These are phyloP conservation scores for Anethum foeniculum DNA, from an alignment of 140 eudicot genomes.

Conservation along the genomic window DNA sequence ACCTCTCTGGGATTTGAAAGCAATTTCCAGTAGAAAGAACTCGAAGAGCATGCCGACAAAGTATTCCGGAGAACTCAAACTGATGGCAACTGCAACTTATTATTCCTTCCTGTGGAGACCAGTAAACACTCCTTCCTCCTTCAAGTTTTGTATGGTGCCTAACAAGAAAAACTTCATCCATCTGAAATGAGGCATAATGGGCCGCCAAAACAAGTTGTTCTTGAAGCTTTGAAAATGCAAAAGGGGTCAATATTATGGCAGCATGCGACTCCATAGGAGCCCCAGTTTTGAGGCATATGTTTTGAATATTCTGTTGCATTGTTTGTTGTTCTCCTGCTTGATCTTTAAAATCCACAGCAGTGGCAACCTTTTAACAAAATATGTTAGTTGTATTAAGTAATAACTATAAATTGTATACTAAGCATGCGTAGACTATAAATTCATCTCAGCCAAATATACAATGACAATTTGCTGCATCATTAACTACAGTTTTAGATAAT, in stretches of 20 bases:
- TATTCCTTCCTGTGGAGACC: conserved; percentile 87
- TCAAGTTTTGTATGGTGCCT: conserved; percentile 87
- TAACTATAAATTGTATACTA: not conserved
- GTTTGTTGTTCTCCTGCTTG: conserved; percentile 98
- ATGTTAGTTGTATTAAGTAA: conserved; percentile 10
- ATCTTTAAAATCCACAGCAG: conserved; percentile 85
- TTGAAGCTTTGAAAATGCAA: conserved; percentile 91
- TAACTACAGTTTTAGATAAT: not conserved
- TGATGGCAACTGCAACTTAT: conserved; percentile 88
- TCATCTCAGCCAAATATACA: not conserved
- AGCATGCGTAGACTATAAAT: not conserved
- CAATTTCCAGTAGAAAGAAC: conserved; percentile 90
- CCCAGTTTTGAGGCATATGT: conserved; percentile 87
- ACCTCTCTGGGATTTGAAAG: conserved; percentile 93
- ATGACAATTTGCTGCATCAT: not conserved
- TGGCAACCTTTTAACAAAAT: conserved; percentile 56
- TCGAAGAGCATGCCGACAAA: conserved; percentile 89
- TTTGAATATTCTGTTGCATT: conserved; percentile 97
- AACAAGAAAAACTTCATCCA: conserved; percentile 76
- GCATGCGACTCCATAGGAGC: conserved; percentile 99
- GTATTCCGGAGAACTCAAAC: conserved; percentile 92
- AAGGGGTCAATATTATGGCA: conserved; percentile 78
- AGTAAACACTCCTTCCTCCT: conserved; percentile 90
- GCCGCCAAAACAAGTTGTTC: conserved; percentile 96
- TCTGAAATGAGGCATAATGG: conserved; percentile 93